Base-by-base conservation (phyloP, 2,329 filamentous ascomycete species). In the Davidsoniella australis region DNA sequence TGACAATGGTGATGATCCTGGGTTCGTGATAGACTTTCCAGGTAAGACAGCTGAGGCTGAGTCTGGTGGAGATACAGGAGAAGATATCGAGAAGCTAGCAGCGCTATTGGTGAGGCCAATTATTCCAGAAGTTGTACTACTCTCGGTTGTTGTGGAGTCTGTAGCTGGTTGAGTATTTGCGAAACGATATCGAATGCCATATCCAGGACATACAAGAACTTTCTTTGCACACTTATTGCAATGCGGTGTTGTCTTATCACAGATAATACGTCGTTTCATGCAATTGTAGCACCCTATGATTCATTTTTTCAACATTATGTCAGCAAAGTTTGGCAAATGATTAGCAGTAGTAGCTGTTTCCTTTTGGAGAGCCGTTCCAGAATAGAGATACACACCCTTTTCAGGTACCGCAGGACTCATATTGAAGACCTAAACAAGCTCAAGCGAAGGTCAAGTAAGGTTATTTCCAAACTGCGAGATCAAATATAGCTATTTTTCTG, bases 391-490 rank as follows among this genome's bases (percentile, higher is more conserved):
- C 40, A 20, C 29, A 49, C 39, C 47, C 37, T 39, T 43, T 37
- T 43, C 41, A 23, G 40, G 47, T 20, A 42, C 20, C 37, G 45
- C 16, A 16, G 42, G 42, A 36, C 42, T 45, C 42, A 45, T 64
- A 12, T 33, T 33, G 12, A 33, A 33, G 29, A 9, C 29, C 3
- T 33, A 4, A 33, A 10, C 29, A 33, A 33, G 29, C 12, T 2
- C 29, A 33, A 12, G 8, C 12, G 12, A 33, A 10, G 8, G 8
- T 33, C 29, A 9, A 33, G 7, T 12, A 10, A 33, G 12, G 29
- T 33, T 12, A 33, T 12, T 10, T 9, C 3, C 8, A 33, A 33
- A 23, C 20, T 23, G 20, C 20, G 5, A 23, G 20, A 23, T 23
- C 20, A 23, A 23, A 23, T 23, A 23, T 23, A 23, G 20, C 20